Percentiles rank a stretch among this genome's conserved stretches.
Conservation (phyloP, 495 filamentous ascomycete species). For the Chaetomium fimeti region DNA sequence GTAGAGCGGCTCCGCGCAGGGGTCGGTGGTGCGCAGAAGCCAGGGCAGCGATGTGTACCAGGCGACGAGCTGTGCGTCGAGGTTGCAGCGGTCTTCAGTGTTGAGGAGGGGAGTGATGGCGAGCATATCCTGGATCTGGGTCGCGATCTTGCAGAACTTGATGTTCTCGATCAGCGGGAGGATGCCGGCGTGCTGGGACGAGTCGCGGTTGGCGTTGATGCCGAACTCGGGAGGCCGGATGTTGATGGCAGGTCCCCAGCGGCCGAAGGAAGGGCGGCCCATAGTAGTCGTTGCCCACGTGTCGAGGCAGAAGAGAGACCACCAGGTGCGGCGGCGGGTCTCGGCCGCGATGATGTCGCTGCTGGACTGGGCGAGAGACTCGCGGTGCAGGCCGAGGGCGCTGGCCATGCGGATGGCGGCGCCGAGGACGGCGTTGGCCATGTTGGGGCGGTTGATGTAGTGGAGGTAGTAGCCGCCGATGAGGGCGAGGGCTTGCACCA, state of each 20-base stretch:
- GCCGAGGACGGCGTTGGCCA: slow-evolving; percentile 66
- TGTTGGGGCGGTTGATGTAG: slow-evolving; percentile 75
- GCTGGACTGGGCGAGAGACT: slow-evolving; percentile 57
- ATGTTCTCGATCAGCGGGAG: slow-evolving; percentile 74
- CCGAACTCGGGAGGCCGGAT: slow-evolving; percentile 63
- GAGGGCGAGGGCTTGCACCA: slow-evolving; percentile 66
- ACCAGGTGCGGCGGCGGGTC: slow-evolving; percentile 72
- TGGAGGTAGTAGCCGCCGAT: slow-evolving; percentile 78
- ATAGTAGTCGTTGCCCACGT: slow-evolving; percentile 75
- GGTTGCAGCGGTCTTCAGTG: slow-evolving; percentile 60
- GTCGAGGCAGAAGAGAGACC: slow-evolving; percentile 76
- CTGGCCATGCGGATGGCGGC: slow-evolving; percentile 69
- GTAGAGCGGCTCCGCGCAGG: slow-evolving; percentile 67
- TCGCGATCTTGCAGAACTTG: slow-evolving; percentile 76
- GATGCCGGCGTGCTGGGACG: slow-evolving; percentile 60
- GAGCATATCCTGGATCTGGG: slow-evolving; percentile 71
- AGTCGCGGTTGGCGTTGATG: slow-evolving; percentile 49
- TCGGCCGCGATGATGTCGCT: slow-evolving; percentile 58
- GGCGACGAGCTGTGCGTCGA: slow-evolving; percentile 65
- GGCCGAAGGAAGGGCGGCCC: slow-evolving; percentile 73
- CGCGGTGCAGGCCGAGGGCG: slow-evolving; percentile 72
- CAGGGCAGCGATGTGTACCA: slow-evolving; percentile 74
- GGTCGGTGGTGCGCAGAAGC: slow-evolving; percentile 65
- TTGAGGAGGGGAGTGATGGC: slow-evolving; percentile 65
- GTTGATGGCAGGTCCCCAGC: slow-evolving; percentile 70